Base-by-base conservation (phyloP, 192 early-diverging fungal species). In the Linnemannia elongata region DNA sequence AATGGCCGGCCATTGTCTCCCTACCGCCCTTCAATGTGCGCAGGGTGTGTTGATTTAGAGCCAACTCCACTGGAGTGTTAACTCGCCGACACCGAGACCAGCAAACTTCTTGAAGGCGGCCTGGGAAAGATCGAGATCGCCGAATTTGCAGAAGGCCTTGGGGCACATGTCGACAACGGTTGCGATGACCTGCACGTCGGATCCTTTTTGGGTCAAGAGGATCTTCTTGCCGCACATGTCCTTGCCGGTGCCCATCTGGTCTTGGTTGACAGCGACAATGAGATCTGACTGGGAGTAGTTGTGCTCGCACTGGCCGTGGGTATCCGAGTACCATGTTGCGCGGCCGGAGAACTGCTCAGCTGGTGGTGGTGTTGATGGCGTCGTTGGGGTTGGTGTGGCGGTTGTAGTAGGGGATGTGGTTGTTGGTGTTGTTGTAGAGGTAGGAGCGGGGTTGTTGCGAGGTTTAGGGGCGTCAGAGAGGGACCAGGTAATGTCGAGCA, bases 71-170 rank as follows among this genome's bases (percentile, higher is more conserved):
- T 71, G 27, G 30, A 86, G 39, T 22, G 80, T 9, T 15, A 86
- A 70, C 22, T 47, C 69, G 41, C 83, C 83, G 38, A 76, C 74
- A n/a, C 75, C 74, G 9, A 86, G 71, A 27, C 39, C 69, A 13
- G 84, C 84, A 42, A 86, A 80, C 79, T 86, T 86, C 75, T 86
- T 86, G 75, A 86, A 86, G 35, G 84, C 84, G 10, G 72, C 84
- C 42, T 86, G 84, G 30, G 84, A 86, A 12, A 86, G 70, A 77
- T 86, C 84, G 35, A 86, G 63, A 54, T 81, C 84, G 6, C 84
- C 84, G 72, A 47, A 72, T 5, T 47, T 77, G 75, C 84, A 86
- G 78, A 77, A 85, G 44, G 76, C 38, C 41, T 71, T 69, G 24
- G 84, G 84, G 24, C 84, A 86, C 84, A 86, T 86, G 41, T 86